Evolutionary conservation across 2,329 filamentous ascomycete genomes (phyloP), one percentile per base, ranked within the genome.

Genomic region (Emmonsiellopsis sp.): DNA sequence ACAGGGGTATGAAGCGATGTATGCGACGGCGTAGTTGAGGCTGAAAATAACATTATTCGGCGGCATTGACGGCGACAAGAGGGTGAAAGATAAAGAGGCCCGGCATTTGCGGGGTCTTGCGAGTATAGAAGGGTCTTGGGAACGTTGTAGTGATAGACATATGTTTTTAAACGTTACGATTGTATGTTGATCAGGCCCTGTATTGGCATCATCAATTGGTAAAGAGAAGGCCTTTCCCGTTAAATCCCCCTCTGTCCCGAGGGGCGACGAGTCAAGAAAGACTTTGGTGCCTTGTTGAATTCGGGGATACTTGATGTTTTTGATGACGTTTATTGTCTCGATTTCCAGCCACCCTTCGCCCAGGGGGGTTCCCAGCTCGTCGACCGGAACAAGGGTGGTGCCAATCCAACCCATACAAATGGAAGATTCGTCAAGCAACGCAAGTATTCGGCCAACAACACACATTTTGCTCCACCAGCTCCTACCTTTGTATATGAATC

Each of bases 381-480:
- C 65, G 8, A 65, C 62, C 2, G 77, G 75, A 2, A 74, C 58
- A 32, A 69, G 63, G 7, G 66, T 54, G 17, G 74, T 67, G 7
- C 69, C 70, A 4, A 80, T 68, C 79, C 79, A 82, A 6, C 77
- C 78, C 76, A 81, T 78, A 54, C 75, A 79, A 50, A 78, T 76
- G 37, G 67, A 65, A 5, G 73, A 70, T 11, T 68, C 73, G 6
- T 70, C 63, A 32, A 72, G 51, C 42, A 74, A 71, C 36, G 74
- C 74, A 32, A 83, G 55, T 0, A 82, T 76, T 32, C 78, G 72
- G 0, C 76, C 77, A n/a, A 80, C 71, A 34, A 82, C 68, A 40
- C 74, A 79, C 43, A 68, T 68, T 61, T 80, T 81, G 61, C 78
- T 81, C 79, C 79, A 83, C 72, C 76, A 83, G 46, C 73, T 77